phyloP scores from a whole-genome alignment of 257 asterid species.

The Scutellaria baicalensis region DNA sequence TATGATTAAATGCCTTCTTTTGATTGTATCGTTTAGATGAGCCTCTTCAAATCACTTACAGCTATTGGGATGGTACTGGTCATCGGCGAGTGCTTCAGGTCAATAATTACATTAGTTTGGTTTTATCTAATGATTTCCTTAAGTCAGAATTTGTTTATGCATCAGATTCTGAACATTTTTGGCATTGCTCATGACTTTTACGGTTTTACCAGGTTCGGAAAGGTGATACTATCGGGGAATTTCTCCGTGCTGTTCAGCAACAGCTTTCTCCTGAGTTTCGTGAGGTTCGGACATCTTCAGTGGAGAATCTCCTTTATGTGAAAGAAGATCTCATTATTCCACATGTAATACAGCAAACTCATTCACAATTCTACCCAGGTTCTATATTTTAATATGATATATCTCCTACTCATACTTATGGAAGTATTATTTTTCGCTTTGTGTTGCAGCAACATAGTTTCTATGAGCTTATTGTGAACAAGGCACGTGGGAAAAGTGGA shows the following conservation, averaged over 20 bases:
- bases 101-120: neutral
- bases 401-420: neutral
- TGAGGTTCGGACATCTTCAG: slow-evolving; percentile 92
- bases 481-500: slow-evolving; percentile 99
- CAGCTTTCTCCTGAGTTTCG: slow-evolving; percentile 98
- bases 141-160: neutral
- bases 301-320: slow-evolving; percentile 93
- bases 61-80: slow-evolving; percentile 99
- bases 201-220: slow-evolving; percentile 59
- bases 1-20: slow-evolving; percentile 16
- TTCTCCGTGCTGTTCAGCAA: slow-evolving; percentile 94
- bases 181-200: neutral
- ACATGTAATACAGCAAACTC: slow-evolving; percentile 52
- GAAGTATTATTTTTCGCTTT: neutral
- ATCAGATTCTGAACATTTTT: neutral
- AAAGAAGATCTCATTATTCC: slow-evolving; percentile 99
- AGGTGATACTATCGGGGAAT: slow-evolving; percentile 92
- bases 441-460: slow-evolving; percentile 88
- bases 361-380: neutral
- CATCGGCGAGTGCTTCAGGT: slow-evolving; percentile 93
- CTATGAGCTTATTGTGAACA: slow-evolving; percentile 92
- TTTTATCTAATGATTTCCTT: neutral
- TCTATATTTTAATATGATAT: neutral
- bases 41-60: slow-evolving; percentile 92
- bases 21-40: slow-evolving; percentile 47